These are phyloP conservation scores for Apiospora phragmitis DNA, from an alignment of 2,329 filamentous ascomycete species.

Conservation along the genomic window DNA sequence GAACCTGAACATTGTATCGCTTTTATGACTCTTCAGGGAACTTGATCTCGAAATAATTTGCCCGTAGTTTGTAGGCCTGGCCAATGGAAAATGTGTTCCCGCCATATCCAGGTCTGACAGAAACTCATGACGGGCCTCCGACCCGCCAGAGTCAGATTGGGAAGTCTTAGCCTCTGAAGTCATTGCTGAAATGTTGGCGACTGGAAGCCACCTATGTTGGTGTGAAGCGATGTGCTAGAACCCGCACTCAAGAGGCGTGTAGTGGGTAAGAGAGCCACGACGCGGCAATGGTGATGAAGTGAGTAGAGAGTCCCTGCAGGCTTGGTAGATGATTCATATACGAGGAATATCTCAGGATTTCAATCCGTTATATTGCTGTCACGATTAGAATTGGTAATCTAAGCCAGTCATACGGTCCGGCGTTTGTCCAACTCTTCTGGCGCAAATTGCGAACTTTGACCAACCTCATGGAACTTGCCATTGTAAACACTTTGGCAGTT, in stretches of 20 bases:
- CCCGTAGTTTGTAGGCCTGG: constrained; percentile 43
- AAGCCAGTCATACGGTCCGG: not conserved
- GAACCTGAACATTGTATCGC: not conserved
- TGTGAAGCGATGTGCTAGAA: not conserved
- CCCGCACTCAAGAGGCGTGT: not conserved
- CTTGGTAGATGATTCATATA: not conserved
- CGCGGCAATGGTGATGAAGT: not conserved
- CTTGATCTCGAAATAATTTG: constrained; percentile 53
- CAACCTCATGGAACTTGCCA: not conserved
- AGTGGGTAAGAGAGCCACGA: not conserved
- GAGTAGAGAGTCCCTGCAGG: not conserved
- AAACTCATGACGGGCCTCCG: constrained; percentile 27
- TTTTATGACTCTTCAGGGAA: not conserved
- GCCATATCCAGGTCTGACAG: constrained; percentile 54
- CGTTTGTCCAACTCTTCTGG: not conserved
- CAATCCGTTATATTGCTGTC: not conserved
- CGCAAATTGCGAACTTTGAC: not conserved
- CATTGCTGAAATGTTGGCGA: not conserved
- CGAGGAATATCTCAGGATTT: too few relatives aligned
- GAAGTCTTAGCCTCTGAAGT: not conserved
- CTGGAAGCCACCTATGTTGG: not conserved
- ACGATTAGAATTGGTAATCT: not conserved
- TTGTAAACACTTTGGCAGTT: not conserved
- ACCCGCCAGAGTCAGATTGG: not conserved
- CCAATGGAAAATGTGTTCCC: constrained; percentile 35